Evolutionary conservation across 1,139 yeast genomes (phyloP).

Genomic region (Hansenula sp.): DNA sequence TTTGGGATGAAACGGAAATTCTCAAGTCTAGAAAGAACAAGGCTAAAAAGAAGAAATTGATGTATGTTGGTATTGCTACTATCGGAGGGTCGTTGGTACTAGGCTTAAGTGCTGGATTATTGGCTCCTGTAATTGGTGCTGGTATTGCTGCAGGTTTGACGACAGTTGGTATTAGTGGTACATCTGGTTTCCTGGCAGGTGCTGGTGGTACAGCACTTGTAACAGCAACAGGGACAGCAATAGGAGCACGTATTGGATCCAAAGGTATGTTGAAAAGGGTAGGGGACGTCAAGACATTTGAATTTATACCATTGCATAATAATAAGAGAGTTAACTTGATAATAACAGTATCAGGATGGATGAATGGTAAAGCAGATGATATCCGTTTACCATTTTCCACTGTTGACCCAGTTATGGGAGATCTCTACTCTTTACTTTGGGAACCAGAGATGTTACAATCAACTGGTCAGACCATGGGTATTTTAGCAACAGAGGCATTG

Average conservation of each 20-base stretch:
- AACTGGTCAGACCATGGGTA: conserved; percentile 92
- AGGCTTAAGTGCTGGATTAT: conserved; percentile 89
- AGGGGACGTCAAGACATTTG: conserved; percentile 92
- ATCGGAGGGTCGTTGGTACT: conserved; percentile 95
- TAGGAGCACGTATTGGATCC: conserved; percentile 88
- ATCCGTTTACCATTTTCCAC: conserved; percentile 95
- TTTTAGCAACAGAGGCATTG: conserved; percentile 89
- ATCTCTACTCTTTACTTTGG: conserved; percentile 86
- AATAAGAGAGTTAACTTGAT: conserved; percentile 84
- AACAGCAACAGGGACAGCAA: conserved; percentile 85
- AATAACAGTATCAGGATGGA: conserved; percentile 97
- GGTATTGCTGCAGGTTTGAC: conserved; percentile 97
- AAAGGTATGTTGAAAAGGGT: conserved; percentile 81
- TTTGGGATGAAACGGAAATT: conserved; percentile 69
- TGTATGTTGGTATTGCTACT: conserved; percentile 92
- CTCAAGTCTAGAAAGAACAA: conserved; percentile 65
- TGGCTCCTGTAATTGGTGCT: conserved; percentile 98
- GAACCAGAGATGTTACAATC: conserved; percentile 97
- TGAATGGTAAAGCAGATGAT: conserved; percentile 94
- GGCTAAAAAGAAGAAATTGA: conserved; percentile 63
- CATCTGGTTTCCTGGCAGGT: conserved; percentile 89
- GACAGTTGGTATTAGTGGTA: conserved; percentile 90
- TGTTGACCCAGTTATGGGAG: conserved; percentile 97
- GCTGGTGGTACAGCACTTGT: conserved; percentile 96
- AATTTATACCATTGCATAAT: conserved; percentile 87